These are phyloP conservation scores for Boletus mariae DNA, from an alignment of 1,284 basidiomycete genomes.

Conservation along the genomic window DNA sequence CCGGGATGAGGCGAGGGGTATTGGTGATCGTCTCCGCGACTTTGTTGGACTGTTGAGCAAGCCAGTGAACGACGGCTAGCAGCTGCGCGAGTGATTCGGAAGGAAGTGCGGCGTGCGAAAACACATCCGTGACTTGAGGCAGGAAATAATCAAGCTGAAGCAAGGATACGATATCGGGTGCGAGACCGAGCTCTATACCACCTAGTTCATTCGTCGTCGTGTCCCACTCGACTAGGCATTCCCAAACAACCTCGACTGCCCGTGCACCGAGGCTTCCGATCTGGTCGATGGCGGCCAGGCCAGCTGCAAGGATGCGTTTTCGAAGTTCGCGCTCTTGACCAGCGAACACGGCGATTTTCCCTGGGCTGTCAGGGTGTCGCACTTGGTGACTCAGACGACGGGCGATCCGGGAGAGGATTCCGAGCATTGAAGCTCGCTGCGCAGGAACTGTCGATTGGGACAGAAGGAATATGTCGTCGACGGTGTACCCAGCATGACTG, in stretches of 20 bases:
- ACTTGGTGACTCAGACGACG: slow-evolving; percentile 37
- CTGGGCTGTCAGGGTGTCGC: slow-evolving; percentile 23
- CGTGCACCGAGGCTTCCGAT: slow-evolving; percentile 63
- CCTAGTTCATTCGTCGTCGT: slow-evolving; percentile 38
- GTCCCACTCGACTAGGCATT: slow-evolving; percentile 63
- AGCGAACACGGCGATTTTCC: slow-evolving; percentile 39
- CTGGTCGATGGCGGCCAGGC: slow-evolving; percentile 60
- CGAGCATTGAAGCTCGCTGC: slow-evolving; percentile 81
- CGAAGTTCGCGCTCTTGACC: slow-evolving; percentile 45
- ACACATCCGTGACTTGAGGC: slow-evolving; percentile 42
- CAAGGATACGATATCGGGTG: slow-evolving; percentile 36
- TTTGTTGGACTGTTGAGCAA: slow-evolving; percentile 54
- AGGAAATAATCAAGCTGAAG: slow-evolving; percentile 56
- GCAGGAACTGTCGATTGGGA: slow-evolving; percentile 80
- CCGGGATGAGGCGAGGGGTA: slow-evolving; percentile 53
- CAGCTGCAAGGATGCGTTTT: slow-evolving; percentile 61
- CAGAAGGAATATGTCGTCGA: slow-evolving; percentile 83
- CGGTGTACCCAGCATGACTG: slow-evolving; percentile 77
- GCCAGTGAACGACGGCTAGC: slow-evolving; percentile 58
- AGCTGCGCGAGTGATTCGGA: slow-evolving; percentile 54
- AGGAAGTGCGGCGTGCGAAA: slow-evolving; percentile 43
- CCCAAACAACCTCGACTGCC: slow-evolving; percentile 70
- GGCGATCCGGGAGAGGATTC: slow-evolving; percentile 64
- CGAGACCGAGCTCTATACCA: slow-evolving; percentile 40
- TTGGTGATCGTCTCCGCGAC: slow-evolving; percentile 53